Evolutionary conservation across 2,329 filamentous ascomycete species (phyloP).

Genomic region (Remersonia thermophila): DNA sequence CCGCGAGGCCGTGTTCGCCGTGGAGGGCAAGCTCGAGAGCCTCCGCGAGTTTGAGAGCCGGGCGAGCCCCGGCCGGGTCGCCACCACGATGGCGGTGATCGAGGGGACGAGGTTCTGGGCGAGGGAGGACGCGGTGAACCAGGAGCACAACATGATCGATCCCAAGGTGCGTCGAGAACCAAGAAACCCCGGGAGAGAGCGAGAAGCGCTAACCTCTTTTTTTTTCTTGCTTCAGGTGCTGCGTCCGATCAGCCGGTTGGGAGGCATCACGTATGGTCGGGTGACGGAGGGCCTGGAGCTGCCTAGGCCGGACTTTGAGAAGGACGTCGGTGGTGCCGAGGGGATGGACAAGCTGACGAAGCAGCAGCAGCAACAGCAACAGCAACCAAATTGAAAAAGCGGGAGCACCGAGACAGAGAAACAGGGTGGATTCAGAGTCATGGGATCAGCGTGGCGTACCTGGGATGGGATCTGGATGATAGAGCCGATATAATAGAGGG

Average conservation of each 20-base stretch:
- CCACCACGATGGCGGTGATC: slow-evolving; percentile 60
- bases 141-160: slow-evolving; percentile 62
- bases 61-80: slow-evolving; percentile 58
- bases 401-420: too few species aligned
- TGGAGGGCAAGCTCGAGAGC: slow-evolving; percentile 71
- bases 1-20: slow-evolving; percentile 67
- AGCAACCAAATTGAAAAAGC: too few species aligned
- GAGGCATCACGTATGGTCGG: slow-evolving; percentile 75
- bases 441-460: too few species aligned
- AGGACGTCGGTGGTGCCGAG: slow-evolving; percentile 39
- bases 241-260: slow-evolving; percentile 63
- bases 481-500: too few species aligned
- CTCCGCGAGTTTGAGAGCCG: slow-evolving; percentile 66
- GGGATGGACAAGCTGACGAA: slow-evolving; percentile 44
- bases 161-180: slow-evolving; percentile 44
- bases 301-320: slow-evolving; percentile 39
- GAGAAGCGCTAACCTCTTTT: too few species aligned
- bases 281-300: slow-evolving; percentile 46
- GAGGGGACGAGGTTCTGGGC: slow-evolving; percentile 86
- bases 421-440: too few species aligned
- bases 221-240: slow-evolving; percentile 38
- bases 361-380: slow-evolving; percentile 14
- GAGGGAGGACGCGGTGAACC: slow-evolving; percentile 74
- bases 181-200: too few species aligned
- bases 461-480: too few species aligned